Evolutionary conservation across 2,329 filamentous ascomycete genomes (phyloP).

Genomic region (Lachnellula willkommii): DNA sequence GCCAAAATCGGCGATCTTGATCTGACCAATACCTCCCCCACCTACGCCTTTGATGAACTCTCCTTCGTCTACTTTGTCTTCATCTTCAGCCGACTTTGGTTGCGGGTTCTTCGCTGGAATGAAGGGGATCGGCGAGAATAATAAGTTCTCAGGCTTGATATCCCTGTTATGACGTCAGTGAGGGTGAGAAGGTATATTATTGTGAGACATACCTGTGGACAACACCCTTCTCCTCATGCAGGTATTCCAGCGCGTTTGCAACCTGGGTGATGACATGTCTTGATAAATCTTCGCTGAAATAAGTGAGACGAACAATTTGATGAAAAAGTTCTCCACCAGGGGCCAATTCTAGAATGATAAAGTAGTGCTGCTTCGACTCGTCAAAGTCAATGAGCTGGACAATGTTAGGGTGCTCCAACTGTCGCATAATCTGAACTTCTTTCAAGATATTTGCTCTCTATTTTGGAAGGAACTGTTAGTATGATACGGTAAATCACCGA

Average conservation of each 20-base stretch:
- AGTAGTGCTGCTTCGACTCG: conserved; percentile 93
- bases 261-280: conserved; percentile 93
- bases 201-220: conserved; percentile 76
- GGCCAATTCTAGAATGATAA: conserved; percentile 91
- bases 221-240: conserved; percentile 91
- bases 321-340: conserved; percentile 96
- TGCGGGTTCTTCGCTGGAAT: conserved; percentile 75
- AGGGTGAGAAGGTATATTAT: conserved; percentile 1
- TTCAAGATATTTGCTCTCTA: conserved; percentile 97
- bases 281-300: conserved; percentile 94
- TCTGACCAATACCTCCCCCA: conserved; percentile 82
- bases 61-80: conserved; percentile 95
- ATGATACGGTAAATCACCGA: conserved; percentile 1
- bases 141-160: conserved; percentile 96
- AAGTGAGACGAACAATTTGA: conserved; percentile 95
- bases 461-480: conserved; percentile 13
- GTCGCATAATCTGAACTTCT: conserved; percentile 98
- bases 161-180: conserved; percentile 56
- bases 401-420: conserved; percentile 93
- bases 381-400: conserved; percentile 90
- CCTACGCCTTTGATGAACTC: conserved; percentile 81
- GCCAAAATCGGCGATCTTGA: conserved; percentile 98
- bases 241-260: conserved; percentile 85
- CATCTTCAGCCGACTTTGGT: conserved; percentile 79
- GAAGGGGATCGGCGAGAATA: conserved; percentile 83